These are phyloP conservation scores for Podospora sp. DNA, from an alignment of 495 filamentous ascomycete species.

Conservation along the genomic window DNA sequence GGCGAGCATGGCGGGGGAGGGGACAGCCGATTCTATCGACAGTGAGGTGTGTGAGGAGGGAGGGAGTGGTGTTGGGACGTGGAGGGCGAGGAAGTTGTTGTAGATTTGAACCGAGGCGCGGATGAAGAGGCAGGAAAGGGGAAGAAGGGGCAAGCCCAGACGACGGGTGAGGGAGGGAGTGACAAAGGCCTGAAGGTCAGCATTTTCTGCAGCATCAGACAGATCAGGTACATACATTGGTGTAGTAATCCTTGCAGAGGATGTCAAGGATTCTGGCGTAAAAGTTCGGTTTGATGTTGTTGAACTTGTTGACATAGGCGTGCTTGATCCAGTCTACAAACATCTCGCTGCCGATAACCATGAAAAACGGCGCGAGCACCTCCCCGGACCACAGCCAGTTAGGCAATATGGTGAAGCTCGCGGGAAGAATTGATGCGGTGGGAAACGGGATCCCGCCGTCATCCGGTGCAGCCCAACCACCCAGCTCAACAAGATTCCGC, in stretches of 20 bases:
- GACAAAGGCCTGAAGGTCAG: slow-evolving; percentile 68
- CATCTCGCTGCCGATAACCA: slow-evolving; percentile 95
- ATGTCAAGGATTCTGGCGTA: slow-evolving; percentile 90
- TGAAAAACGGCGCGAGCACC: slow-evolving; percentile 84
- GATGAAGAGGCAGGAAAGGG: slow-evolving; percentile 92
- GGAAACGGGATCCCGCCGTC: slow-evolving; percentile 50
- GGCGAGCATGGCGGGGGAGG: slow-evolving; percentile 69
- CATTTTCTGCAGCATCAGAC: not conserved
- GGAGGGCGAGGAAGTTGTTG: slow-evolving; percentile 92
- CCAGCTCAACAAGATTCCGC: slow-evolving; percentile 92
- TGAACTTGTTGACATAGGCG: slow-evolving; percentile 97
- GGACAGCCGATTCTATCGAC: slow-evolving; percentile 50
- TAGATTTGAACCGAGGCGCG: slow-evolving; percentile 94
- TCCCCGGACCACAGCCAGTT: slow-evolving; percentile 75
- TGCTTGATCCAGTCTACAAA: slow-evolving; percentile 97
- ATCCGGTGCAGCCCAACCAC: slow-evolving; percentile 60
- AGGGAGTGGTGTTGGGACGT: slow-evolving; percentile 74
- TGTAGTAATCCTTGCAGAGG: slow-evolving; percentile 95
- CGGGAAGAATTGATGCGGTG: slow-evolving; percentile 70
- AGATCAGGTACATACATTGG: slow-evolving; percentile 60
- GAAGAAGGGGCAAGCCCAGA: slow-evolving; percentile 88
- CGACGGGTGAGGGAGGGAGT: slow-evolving; percentile 83
- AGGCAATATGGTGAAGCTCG: slow-evolving; percentile 85
- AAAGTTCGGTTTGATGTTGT: slow-evolving; percentile 86
- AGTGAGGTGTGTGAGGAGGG: slow-evolving; percentile 68